Evolutionary conservation across 768 basidiomycete species (phyloP).

Genomic region (Amanita exitialis): DNA sequence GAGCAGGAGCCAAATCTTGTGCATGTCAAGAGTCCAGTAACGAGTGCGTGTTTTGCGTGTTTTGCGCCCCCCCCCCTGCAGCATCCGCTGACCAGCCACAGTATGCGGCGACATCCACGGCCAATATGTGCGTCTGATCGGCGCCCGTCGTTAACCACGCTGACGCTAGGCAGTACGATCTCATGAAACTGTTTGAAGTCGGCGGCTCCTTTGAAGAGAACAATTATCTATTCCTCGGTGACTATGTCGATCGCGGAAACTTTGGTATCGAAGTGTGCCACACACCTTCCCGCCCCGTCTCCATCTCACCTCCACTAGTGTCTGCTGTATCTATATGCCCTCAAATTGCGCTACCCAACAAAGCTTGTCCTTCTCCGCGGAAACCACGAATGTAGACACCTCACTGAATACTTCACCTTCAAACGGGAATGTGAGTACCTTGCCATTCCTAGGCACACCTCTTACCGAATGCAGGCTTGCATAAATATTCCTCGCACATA

Average conservation of each 20-base stretch:
- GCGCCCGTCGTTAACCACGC: not conserved
- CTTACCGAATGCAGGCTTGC: slow-evolving; percentile 47
- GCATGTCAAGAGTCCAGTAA: slow-evolving; percentile 80
- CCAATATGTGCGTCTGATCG: slow-evolving; percentile 63
- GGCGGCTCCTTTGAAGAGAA: slow-evolving; percentile 80
- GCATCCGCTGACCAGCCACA: slow-evolving; percentile 22
- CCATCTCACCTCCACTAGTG: slow-evolving; percentile 36
- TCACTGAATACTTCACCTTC: slow-evolving; percentile 98
- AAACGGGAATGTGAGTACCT: slow-evolving; percentile 79
- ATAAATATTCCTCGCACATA: slow-evolving; percentile 78
- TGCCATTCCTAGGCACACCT: slow-evolving; percentile 3
- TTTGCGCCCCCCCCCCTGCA: too few species aligned
- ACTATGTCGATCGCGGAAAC: slow-evolving; percentile 95
- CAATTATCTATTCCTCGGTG: slow-evolving; percentile 88
- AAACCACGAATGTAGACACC: slow-evolving; percentile 94
- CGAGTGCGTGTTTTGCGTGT: slow-evolving; percentile 58
- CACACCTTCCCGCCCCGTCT: not conserved
- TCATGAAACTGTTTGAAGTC: slow-evolving; percentile 97
- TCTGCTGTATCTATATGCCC: slow-evolving; percentile 83
- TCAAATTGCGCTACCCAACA: slow-evolving; percentile 86
- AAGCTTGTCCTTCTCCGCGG: slow-evolving; percentile 81
- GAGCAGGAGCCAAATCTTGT: slow-evolving; percentile 78
- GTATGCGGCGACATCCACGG: slow-evolving; percentile 98
- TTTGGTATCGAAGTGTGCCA: slow-evolving; percentile 55
- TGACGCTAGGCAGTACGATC: slow-evolving; percentile 61